Base-by-base conservation (phyloP, 1,139 yeast genomes). In the Kluyveromyces sp. region DNA sequence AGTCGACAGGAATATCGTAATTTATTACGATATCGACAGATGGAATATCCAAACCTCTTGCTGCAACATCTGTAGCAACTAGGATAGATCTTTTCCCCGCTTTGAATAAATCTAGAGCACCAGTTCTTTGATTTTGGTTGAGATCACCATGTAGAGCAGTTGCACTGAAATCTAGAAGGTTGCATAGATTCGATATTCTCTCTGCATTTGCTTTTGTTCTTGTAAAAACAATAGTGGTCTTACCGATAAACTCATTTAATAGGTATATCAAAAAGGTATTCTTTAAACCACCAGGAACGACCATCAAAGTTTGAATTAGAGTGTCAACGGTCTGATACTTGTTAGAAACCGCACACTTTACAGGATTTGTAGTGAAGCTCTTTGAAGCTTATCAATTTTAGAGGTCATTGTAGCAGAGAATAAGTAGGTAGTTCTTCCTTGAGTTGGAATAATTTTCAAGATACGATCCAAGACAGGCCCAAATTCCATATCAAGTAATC, bases 61-160 rank as follows among this genome's bases (percentile, higher is more conserved):
- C 96, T 7, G 97, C 98, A 39, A 92, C 98, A 69, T 92, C 97
- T 0, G 98, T 92, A 7, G 98, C 98, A 5, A 92, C 89, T 45
- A 92, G 71, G 48, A 94, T 89, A 50, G 79, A 78, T 54, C 89
- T 78, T 41, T 78, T 77, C 4, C 97, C 96, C 1, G 94, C 75
- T 61, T 90, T 88, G 73, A 92, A 92, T 63, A 90, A 84, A 68
- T 89, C 94, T 54, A 92, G 73, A 0, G 97, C 92, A 8, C 97
- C 96, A 46, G 92, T 76, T 62, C 98, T 78, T 57, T 94, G 95
- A 21, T 94, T 78, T 66, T 92, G 98, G 5, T 95, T 75, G 64
- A 92, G 73, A 65, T 90, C 96, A 32, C 98, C 98, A 61, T 92
- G 97, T 49, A 94, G 73, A 4, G 98, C 97, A 15, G 89, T 88